Conservation (phyloP, 108 stramenopile genomes). For the Cyclostephanos tholiformis region DNA sequence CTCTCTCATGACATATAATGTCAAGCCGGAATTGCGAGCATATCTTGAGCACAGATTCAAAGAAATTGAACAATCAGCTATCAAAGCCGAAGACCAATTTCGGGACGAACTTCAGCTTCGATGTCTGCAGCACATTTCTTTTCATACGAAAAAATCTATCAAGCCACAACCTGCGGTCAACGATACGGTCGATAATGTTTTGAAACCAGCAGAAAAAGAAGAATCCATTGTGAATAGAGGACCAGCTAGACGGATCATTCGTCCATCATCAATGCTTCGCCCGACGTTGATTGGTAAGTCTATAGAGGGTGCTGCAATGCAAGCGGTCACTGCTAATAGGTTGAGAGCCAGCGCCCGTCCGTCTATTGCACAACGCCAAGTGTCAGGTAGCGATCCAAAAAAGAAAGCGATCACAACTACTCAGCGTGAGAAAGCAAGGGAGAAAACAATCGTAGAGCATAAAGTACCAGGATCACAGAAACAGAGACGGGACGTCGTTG, state of each 20-base stretch:
- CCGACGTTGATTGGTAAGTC: constrained; percentile 81
- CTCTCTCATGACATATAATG: constrained; percentile 33
- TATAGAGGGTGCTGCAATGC: constrained; percentile 78
- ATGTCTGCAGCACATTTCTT: constrained; percentile 17
- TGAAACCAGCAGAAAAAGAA: background rate
- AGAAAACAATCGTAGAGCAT: constrained; percentile 9
- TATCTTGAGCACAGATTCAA: constrained; percentile 27
- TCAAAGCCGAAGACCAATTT: constrained; percentile 22
- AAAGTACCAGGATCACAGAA: constrained; percentile 9
- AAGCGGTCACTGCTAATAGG: constrained; percentile 62
- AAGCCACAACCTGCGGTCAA: constrained; percentile 14
- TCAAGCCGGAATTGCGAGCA: constrained; percentile 25
- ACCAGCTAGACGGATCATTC: constrained; percentile 43
- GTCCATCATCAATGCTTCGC: constrained; percentile 65
- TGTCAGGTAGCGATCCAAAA: background rate
- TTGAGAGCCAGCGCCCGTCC: constrained; percentile 30
- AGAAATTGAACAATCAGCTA: constrained; percentile 34
- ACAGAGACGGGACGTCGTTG: background rate
- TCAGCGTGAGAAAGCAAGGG: constrained; percentile 18
- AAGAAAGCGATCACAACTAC: constrained; percentile 7
- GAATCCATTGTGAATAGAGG: constrained; percentile 23
- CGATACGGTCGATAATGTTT: constrained; percentile 2
- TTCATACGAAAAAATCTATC: constrained; percentile 12
- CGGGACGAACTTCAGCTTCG: constrained; percentile 18
- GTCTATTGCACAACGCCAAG: constrained; percentile 10